Percentiles rank a stretch among this genome's conserved stretches.
These are phyloP conservation scores for Colletotrichum sp. DNA, from an alignment of 2,329 filamentous ascomycete genomes.

Conservation along the genomic window DNA sequence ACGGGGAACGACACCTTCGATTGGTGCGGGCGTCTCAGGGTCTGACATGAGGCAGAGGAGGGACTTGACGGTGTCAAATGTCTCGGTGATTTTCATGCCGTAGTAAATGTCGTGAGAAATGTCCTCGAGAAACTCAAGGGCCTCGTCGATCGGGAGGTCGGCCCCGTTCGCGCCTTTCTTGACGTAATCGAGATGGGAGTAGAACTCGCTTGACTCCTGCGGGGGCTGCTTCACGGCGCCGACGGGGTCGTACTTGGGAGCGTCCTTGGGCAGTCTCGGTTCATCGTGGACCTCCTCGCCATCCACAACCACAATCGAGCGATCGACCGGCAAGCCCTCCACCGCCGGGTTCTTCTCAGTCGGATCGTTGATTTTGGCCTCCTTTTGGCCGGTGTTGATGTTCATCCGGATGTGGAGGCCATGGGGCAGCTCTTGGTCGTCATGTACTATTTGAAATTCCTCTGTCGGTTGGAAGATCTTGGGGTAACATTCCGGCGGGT, in stretches of 20 bases:
- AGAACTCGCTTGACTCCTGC: constrained; percentile 31
- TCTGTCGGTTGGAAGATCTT: constrained; percentile 67
- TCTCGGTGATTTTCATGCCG: constrained; percentile 66
- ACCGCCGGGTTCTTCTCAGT: constrained; percentile 52
- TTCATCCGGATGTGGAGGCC: constrained; percentile 72
- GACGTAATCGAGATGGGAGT: constrained; percentile 21
- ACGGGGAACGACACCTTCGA: constrained; percentile 35
- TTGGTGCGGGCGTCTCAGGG: constrained; percentile 25
- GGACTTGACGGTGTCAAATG: constrained; percentile 55
- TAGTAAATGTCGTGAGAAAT: constrained; percentile 74
- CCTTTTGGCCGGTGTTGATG: constrained; percentile 66
- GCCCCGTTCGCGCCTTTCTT: constrained; percentile 26
- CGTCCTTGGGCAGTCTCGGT: constrained; percentile 48
- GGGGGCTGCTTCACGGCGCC: constrained; percentile 62
- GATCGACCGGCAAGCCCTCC: constrained; percentile 57
- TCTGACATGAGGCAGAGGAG: constrained; percentile 61
- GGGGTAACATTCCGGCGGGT: constrained; percentile 69
- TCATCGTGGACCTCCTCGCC: constrained; percentile 38
- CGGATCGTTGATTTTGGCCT: constrained; percentile 70
- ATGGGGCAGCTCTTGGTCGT: constrained; percentile 68
- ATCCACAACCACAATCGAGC: constrained; percentile 61
- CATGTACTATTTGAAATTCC: constrained; percentile 66
- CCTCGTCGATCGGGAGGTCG: constrained; percentile 47
- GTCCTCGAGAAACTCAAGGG: constrained; percentile 65
- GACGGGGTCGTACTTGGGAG: constrained; percentile 61